Conservation (phyloP, 345 rosid species). For the Camelina sativa region DNA sequence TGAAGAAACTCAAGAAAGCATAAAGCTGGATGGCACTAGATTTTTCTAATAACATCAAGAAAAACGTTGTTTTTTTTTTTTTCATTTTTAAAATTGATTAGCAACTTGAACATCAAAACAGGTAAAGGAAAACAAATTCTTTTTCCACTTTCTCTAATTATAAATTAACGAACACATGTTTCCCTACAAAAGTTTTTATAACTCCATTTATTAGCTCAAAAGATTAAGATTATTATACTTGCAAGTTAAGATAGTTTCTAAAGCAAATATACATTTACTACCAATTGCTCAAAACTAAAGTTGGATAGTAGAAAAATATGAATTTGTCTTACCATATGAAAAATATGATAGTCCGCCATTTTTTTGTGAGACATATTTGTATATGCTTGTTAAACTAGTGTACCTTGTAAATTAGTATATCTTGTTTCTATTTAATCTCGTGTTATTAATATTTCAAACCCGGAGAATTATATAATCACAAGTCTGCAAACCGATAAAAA, state of each 20-base stretch:
- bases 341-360: too few relatives aligned
- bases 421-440: not conserved
- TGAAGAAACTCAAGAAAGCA: not conserved
- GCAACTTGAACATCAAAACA: constrained; percentile 1
- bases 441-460: not conserved
- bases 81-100: not conserved
- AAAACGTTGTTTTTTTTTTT: not conserved
- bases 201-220: not conserved
- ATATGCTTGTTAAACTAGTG: not conserved
- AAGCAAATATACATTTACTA: too few relatives aligned
- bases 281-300: too few relatives aligned
- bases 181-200: not conserved
- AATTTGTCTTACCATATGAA: too few relatives aligned
- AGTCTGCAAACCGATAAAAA: not conserved
- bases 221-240: not conserved
- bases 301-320: too few relatives aligned
- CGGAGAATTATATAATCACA: not conserved
- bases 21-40: not conserved
- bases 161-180: not conserved
- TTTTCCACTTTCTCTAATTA: too few relatives aligned
- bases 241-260: not conserved
- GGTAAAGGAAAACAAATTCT: not conserved
- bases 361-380: too few relatives aligned
- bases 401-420: not conserved
- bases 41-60: not conserved